Base-by-base conservation (phyloP, 176 grass and related monocot genomes). In the Ensete glaucum region DNA sequence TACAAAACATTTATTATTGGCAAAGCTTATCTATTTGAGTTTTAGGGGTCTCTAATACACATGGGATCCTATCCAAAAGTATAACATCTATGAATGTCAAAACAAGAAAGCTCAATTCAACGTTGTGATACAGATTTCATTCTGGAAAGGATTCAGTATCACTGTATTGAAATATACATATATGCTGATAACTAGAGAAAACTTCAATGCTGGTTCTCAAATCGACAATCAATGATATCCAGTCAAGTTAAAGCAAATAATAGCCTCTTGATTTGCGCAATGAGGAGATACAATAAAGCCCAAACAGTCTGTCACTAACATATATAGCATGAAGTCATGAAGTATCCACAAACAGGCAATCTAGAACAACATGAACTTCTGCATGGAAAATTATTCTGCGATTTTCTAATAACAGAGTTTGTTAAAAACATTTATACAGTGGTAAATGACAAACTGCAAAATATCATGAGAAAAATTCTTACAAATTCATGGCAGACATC, bases 401-500 rank as follows among this genome's bases (percentile, higher is more conserved):
- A 19, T 69, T 2, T 8, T 50, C 14, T n/a, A 50, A 14, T 9
- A 3, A 50, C 12, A 48, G 26, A 43, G 3, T 69, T 15, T 50
- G 7, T 19, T 9, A 50, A 69, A 69, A 6, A 20, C 20, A 51
- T 79, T 17, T 58, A 57, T n/a, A 48, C 13, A 69, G 43, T 69
- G 14, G 11, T 29, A 51, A 19, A 57, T 26, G 52, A 54, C 20
- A 54, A 48, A 19, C 3, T 29, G 53, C 14, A 27, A 27, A 23
- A 60, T 58, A 48, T 14, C 24, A 70, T 5, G 25, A 62, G 52
- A 68, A 25, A 62, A 51, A 52, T 78, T 71, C 95, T 94, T 94
- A 99, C 95, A 94, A 94, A 99, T 51, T 91, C 88, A 87, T 91
- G 86, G 82, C 95, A 99, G 72, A 99, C 86, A 67, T 99, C 90